Evolutionary conservation across 768 basidiomycete species (phyloP).

Genomic region (Lactifluus subvellereus): DNA sequence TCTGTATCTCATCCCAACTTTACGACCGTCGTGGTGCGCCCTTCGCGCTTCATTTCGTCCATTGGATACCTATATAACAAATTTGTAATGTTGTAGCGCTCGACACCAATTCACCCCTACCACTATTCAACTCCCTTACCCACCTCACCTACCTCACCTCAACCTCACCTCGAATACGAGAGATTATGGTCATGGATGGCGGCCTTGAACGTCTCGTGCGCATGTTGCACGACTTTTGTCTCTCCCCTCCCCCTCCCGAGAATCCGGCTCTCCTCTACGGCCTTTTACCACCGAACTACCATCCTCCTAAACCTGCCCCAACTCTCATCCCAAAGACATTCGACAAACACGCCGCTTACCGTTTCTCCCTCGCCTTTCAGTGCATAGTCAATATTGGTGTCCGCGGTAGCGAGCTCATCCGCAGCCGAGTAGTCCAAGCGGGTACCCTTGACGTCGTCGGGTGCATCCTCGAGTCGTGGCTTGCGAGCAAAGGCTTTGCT

Average conservation of each 20-base stretch:
- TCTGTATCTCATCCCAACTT: conserved; percentile 89
- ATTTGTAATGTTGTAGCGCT: conserved; percentile 34
- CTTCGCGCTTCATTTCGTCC: conserved; percentile 7
- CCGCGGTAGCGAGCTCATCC: conserved; percentile 85
- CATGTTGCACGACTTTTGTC: conserved; percentile 84
- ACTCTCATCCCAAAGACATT: conserved; percentile 62
- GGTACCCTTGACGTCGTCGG: conserved; percentile 92
- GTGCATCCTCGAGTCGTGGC: conserved; percentile 89
- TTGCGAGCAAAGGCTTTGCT: conserved; percentile 81
- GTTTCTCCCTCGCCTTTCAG: conserved; percentile 91
- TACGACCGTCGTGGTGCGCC: conserved; percentile 88
- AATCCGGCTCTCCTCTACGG: conserved; percentile 74
- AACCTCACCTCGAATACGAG: conserved; percentile 94
- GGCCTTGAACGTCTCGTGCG: conserved; percentile 93
- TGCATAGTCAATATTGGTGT: conserved; percentile 98
- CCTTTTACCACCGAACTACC: conserved; percentile 58
- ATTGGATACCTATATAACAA: not conserved
- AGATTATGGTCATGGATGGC: conserved; percentile 97
- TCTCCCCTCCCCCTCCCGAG: conserved; percentile 76
- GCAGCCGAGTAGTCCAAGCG: conserved; percentile 89
- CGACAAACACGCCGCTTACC: conserved; percentile 81
- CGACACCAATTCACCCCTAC: conserved; percentile 52
- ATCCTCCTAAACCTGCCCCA: conserved; percentile 49
- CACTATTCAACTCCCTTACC: conserved; percentile 88
- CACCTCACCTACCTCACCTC: conserved; percentile 96